Base-by-base conservation (phyloP, 2,329 filamentous ascomycete species). In the Pyrenochaeta sp. region DNA sequence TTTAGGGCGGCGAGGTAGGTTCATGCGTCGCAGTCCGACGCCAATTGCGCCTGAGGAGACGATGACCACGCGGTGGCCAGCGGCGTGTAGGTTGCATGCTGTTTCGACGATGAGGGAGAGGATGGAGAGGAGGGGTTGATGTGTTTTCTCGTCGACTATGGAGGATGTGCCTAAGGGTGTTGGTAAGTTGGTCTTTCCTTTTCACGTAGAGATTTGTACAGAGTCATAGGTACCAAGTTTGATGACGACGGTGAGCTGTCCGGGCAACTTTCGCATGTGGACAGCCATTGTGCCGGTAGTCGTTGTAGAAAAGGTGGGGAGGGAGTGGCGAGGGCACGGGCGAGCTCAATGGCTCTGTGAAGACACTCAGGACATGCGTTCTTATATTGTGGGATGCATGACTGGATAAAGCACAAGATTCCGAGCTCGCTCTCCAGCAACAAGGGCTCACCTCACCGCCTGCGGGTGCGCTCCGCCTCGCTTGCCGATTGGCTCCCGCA, bases 41-140 rank as follows among this genome's bases (percentile, higher is more conserved):
- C 94, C 95, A 78, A 99, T 96, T 77, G 95, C 95, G 59, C 95
- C 95, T 0, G 95, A 99, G 2, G 95, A 99, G 63, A 98, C 96
- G 65, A 99, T 91, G 77, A 99, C 90, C 50, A 99, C 95, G 69
- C 90, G 88, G 78, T 99, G 93, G 49, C 95, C 95, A 88, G 96
- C 91, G 78, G 93, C 90, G 66, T 89, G 89, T 43, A 99, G 84
- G 73, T 89, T 91, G 52, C 94, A 90, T 13, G 92, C 93, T 22
- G 95, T 98, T 80, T 98, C 93, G 64, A 98, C 95, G 65, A 99
- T 97, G 59, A 94, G 83, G 59, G 91, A 93, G 55, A 99, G 83
- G 67, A 93, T 96, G 4, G 93, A 95, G 39, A 99, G 85, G 36
- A 97, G 86, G 3, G 95, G 95, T 74, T 97, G 92, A 80, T 97